Conservation (phyloP, 306 rosid species). For the Herpetospermum pedunculosum region DNA sequence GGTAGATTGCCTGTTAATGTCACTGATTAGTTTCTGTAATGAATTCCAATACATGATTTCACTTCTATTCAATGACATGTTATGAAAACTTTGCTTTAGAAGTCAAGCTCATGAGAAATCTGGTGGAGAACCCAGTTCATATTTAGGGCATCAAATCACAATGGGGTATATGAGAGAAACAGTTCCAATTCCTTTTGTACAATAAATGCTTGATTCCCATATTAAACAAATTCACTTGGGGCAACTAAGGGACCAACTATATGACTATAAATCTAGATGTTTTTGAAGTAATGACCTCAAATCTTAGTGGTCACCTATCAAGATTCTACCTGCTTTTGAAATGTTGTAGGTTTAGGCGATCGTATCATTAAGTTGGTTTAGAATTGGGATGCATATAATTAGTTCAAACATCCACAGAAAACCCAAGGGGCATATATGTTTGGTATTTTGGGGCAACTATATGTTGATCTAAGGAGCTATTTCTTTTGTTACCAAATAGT, state of each 20-base stretch:
- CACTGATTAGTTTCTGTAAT: neutral
- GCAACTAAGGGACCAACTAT: neutral
- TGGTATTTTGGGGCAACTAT: neutral
- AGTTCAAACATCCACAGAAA: neutral
- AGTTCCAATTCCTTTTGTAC: neutral
- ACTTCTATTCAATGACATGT: neutral
- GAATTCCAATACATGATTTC: neutral
- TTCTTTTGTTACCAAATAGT: neutral
- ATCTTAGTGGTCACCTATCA: neutral
- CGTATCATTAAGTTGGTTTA: neutral
- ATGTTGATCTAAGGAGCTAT: neutral
- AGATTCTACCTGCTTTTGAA: neutral
- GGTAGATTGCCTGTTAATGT: constrained; percentile 26
- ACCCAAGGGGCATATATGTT: neutral
- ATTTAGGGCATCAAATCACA: neutral
- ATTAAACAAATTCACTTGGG: neutral
- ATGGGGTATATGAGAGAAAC: neutral
- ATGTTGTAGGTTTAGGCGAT: neutral
- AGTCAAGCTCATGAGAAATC: neutral
- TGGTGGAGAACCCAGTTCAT: neutral
- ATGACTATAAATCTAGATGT: neutral
- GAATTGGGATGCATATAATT: neutral
- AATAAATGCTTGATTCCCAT: neutral
- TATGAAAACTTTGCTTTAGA: neutral
- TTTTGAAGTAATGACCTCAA: neutral